These are phyloP conservation scores for Dipteronia sinensis DNA, from an alignment of 345 rosid species.

Conservation along the genomic window DNA sequence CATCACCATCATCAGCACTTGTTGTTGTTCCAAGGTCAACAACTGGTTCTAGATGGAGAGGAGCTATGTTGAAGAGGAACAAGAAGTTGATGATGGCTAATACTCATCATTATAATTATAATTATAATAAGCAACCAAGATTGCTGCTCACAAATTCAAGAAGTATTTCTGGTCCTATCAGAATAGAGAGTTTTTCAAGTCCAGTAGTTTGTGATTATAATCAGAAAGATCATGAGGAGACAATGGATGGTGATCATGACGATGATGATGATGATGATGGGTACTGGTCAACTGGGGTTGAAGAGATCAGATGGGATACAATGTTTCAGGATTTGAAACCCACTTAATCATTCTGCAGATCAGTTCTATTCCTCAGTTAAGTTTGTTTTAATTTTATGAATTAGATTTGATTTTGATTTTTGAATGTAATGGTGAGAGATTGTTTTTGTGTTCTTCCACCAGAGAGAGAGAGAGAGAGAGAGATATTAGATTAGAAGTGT, in stretches of 20 bases:
- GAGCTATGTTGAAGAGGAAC: constrained; percentile 69
- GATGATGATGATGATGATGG: constrained; percentile 32
- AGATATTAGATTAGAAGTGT: not conserved
- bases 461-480: constrained; percentile 2
- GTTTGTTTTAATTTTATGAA: not conserved
- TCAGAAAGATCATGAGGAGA: constrained; percentile 40
- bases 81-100: constrained; percentile 43
- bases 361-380: no score
- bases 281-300: constrained; percentile 53
- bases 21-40: constrained; percentile 55
- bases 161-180: constrained; percentile 34
- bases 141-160: constrained; percentile 68
- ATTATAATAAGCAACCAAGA: constrained; percentile 38
- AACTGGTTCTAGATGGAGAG: constrained; percentile 54
- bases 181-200: constrained; percentile 49
- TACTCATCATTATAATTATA: no score
- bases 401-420: not conserved
- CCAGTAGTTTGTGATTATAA: constrained; percentile 41
- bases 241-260: constrained; percentile 7
- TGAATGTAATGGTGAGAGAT: constrained; percentile 56
- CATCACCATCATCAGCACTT: constrained; percentile 36
- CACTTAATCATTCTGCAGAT: constrained; percentile 41
- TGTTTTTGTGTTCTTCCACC: constrained; percentile 71
- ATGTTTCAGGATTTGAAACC: constrained; percentile 96
- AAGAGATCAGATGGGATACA: constrained; percentile 86